These are phyloP conservation scores for Debaryomycetaceae sp. DNA, from an alignment of 1,139 yeast species.

Conservation along the genomic window DNA sequence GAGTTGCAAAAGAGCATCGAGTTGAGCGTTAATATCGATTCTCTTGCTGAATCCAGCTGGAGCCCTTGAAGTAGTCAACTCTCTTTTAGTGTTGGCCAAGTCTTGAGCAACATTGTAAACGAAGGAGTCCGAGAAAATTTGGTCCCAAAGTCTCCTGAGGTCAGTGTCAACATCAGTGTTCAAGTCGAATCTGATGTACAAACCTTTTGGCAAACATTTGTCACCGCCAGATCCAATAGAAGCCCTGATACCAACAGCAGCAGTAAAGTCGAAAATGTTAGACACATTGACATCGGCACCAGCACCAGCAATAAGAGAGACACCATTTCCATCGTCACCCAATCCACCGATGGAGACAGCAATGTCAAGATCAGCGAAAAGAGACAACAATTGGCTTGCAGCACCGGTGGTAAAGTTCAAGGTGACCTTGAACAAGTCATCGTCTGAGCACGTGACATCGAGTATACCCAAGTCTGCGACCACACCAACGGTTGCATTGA, in stretches of 20 bases:
- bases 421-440: constrained; percentile 25
- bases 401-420: constrained; percentile 20
- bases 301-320: constrained; percentile 14
- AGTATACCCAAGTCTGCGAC: constrained; percentile 10
- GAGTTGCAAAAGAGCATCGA: not conserved
- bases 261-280: constrained; percentile 26
- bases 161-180: constrained; percentile 5
- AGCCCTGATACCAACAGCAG: constrained; percentile 22
- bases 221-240: constrained; percentile 13
- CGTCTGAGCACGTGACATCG: constrained; percentile 22
- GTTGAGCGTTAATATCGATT: not conserved
- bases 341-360: constrained; percentile 16
- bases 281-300: constrained; percentile 17
- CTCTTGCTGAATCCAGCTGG: not conserved
- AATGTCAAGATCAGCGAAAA: constrained; percentile 19
- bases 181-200: constrained; percentile 22
- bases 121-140: not conserved
- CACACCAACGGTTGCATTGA: not conserved
- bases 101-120: not conserved
- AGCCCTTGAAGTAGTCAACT: not conserved
- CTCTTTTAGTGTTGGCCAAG: not conserved
- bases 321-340: constrained; percentile 12
- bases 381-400: constrained; percentile 18
- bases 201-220: constrained; percentile 29
- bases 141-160: not conserved